Percentiles rank a stretch among this genome's conserved stretches.
phyloP scores from a whole-genome alignment of 108 stramenopile species.

The Aurantiochytrium sp. region DNA sequence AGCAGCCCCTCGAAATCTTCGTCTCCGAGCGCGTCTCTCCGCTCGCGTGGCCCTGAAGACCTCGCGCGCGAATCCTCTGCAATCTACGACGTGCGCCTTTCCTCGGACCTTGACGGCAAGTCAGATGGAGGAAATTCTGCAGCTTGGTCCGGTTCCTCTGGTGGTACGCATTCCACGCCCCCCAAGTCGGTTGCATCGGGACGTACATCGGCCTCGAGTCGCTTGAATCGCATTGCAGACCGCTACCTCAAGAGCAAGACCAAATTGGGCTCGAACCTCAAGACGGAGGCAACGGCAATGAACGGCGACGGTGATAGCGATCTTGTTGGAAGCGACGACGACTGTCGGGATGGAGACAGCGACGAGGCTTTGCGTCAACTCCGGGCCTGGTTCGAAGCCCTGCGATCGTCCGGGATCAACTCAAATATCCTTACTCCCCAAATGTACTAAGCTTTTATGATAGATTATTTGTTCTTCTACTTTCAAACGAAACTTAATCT shows the following conservation, averaged over 20 bases:
- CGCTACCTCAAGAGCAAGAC: background rate
- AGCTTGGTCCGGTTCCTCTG: background rate
- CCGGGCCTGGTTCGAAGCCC: background rate
- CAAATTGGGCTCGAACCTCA: too few relatives aligned
- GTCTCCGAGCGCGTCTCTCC: background rate
- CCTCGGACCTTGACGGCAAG: background rate
- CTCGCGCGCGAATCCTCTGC: too few relatives aligned
- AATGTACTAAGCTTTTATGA: background rate
- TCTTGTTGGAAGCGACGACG: too few relatives aligned
- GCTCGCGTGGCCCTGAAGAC: background rate
- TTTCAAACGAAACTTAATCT: too few relatives aligned
- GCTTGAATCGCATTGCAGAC: background rate
- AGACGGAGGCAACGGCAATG: too few relatives aligned
- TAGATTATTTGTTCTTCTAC: too few relatives aligned
- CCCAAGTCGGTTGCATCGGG: background rate
- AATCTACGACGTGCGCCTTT: too few relatives aligned
- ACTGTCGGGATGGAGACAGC: too few relatives aligned
- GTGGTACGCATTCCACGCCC: background rate
- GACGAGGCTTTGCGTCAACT: background rate
- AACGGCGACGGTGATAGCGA: too few relatives aligned
- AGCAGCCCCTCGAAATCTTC: too few relatives aligned
- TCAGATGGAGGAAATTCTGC: background rate
- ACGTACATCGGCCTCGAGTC: background rate
- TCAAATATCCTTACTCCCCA: background rate
- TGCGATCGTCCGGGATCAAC: background rate